A percentile compares a stretch with the other conserved stretches of the same genome.
Conservation (phyloP, 768 basidiomycete species). For the Pulveroboletus sp. region DNA sequence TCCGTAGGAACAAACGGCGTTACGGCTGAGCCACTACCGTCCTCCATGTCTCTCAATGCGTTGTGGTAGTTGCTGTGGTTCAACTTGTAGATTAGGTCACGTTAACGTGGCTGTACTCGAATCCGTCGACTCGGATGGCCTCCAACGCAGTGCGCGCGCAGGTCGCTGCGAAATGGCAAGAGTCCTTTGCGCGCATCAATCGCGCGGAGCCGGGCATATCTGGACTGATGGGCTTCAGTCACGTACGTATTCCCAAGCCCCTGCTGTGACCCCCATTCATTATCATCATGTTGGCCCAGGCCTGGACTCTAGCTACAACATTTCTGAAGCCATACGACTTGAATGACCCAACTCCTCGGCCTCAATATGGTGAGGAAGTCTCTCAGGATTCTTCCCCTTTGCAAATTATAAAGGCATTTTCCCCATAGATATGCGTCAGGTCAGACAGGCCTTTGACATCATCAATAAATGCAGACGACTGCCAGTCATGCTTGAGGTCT, state of each 20-base stretch:
- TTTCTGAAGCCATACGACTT: conserved; percentile 57
- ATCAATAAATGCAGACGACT: conserved; percentile 58
- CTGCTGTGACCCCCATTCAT: no score
- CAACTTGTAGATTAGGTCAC: conserved; percentile 4
- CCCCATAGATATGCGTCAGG: conserved; percentile 42
- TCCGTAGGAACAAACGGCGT: conserved; percentile 22
- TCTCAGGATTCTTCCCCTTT: not conserved
- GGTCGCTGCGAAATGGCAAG: conserved; percentile 68
- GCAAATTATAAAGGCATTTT: not conserved
- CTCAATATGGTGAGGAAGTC: conserved; percentile 26
- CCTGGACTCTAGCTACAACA: conserved; percentile 53
- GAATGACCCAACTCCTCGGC: conserved; percentile 31
- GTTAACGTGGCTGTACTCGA: not conserved
- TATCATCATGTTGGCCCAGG: conserved; percentile 36
- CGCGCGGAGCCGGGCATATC: conserved; percentile 55
- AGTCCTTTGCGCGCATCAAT: conserved; percentile 63
- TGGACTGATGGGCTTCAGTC: conserved; percentile 60
- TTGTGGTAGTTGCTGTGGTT: not conserved
- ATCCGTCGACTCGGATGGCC: no score
- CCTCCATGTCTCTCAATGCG: conserved; percentile 13
- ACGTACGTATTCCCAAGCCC: conserved; percentile 37
- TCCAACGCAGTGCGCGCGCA: conserved; percentile 61
- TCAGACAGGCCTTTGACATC: conserved; percentile 54
- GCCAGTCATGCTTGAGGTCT: conserved; percentile 63
- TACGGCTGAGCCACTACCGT: not conserved